Evolutionary conservation across 345 rosid species (phyloP).

Genomic region (Acer yangbiense): DNA sequence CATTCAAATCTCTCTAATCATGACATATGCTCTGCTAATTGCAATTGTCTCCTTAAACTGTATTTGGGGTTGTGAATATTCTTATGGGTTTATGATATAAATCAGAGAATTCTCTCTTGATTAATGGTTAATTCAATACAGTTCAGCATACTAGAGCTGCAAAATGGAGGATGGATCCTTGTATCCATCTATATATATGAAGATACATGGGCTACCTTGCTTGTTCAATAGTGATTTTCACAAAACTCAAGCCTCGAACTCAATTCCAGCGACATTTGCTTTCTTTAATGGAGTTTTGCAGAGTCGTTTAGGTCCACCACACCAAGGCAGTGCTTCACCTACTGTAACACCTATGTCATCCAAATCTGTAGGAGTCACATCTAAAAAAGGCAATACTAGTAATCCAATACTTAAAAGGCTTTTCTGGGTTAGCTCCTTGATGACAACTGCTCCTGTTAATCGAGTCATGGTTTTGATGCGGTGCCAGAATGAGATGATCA

Average conservation of each 20-base stretch:
- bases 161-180: neutral
- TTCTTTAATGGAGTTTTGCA: too few species aligned
- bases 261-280: neutral
- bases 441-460: constrained; percentile 29
- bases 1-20: too few species aligned
- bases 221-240: constrained; percentile 20
- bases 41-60: too few species aligned
- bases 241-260: constrained; percentile 11
- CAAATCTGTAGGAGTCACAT: too few species aligned
- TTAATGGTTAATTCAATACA: neutral
- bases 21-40: too few species aligned
- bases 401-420: constrained; percentile 2
- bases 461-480: constrained; percentile 24
- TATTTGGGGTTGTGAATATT: neutral
- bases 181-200: constrained; percentile 7
- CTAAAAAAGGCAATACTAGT: constrained; percentile 19
- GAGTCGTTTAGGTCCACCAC: neutral
- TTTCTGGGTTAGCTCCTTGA: neutral
- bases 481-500: constrained; percentile 34
- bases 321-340: too few species aligned
- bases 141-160: neutral
- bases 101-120: too few species aligned
- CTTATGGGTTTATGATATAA: too few species aligned
- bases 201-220: constrained; percentile 32
- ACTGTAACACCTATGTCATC: too few species aligned